Evolutionary conservation across 192 early-diverging fungal species (phyloP).

Genomic region (Coemansia aciculifera): DNA sequence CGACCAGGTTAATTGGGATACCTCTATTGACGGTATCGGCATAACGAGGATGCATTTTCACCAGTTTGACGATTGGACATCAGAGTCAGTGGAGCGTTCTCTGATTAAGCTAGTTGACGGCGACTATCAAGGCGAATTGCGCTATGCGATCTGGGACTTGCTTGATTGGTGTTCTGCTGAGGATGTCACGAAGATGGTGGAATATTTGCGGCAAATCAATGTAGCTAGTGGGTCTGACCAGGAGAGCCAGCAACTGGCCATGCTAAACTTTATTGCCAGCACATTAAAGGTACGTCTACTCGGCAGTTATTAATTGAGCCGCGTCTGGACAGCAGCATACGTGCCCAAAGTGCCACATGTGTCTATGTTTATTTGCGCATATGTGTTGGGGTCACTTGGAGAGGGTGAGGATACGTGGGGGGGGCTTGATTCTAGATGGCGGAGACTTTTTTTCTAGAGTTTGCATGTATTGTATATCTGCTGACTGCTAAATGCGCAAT

Average conservation of each 20-base stretch:
- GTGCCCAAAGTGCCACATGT: not conserved
- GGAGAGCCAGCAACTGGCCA: conserved; percentile 22
- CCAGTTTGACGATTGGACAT: conserved; percentile 34
- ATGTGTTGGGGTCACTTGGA: not conserved
- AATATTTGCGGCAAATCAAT: conserved; percentile 15
- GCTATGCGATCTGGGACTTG: conserved; percentile 37
- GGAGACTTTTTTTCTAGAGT: not conserved
- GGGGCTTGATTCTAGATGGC: not conserved
- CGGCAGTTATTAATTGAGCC: conserved; percentile 4
- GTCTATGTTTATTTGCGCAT: not conserved
- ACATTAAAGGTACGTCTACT: conserved; percentile 28
- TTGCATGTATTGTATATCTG: not conserved
- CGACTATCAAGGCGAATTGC: conserved; percentile 24
- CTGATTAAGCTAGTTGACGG: conserved; percentile 15
- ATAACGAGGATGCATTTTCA: conserved; percentile 45
- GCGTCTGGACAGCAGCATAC: not conserved
- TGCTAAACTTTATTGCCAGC: conserved; percentile 30
- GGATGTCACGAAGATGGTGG: conserved; percentile 5
- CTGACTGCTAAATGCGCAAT: conserved; percentile 3
- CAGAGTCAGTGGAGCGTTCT: conserved; percentile 6
- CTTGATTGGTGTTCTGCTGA: conserved; percentile 14
- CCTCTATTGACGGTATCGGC: conserved; percentile 19
- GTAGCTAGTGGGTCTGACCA: conserved; percentile 8
- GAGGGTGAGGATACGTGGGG: not conserved
- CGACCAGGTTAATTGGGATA: conserved; percentile 44